Evolutionary conservation across 768 basidiomycete genomes (phyloP).

Genomic region (Agrocybe chaxingu): DNA sequence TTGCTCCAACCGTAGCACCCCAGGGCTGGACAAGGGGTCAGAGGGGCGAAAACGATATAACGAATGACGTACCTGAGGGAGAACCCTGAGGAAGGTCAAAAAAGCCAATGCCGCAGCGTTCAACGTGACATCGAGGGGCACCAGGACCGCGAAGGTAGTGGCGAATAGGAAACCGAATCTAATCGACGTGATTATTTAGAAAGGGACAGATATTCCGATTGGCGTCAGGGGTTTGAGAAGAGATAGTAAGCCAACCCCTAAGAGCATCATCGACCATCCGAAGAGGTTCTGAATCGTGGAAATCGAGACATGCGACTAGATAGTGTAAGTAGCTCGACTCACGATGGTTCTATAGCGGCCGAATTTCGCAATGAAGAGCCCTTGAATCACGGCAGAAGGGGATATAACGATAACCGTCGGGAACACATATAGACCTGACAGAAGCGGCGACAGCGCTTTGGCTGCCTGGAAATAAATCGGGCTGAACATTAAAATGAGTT

Average conservation of each 20-base stretch:
- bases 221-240: slow-evolving; percentile 13
- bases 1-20: slow-evolving; percentile 49
- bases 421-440: background rate
- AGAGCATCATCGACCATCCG: slow-evolving; percentile 32
- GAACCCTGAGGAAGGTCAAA: slow-evolving; percentile 34
- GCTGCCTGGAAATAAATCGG: slow-evolving; percentile 2
- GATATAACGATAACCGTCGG: background rate
- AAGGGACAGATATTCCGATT: slow-evolving; percentile 13
- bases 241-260: slow-evolving; percentile 33
- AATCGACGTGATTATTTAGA: slow-evolving; percentile 15
- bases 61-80: slow-evolving; percentile 26
- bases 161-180: slow-evolving; percentile 11
- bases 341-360: background rate
- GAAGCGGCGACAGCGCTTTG: background rate
- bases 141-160: slow-evolving; percentile 41
- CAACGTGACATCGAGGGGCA: slow-evolving; percentile 35
- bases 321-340: background rate
- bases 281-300: slow-evolving; percentile 19
- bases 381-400: slow-evolving; percentile 2
- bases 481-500: background rate
- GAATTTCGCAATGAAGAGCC: background rate
- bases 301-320: background rate
- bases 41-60: background rate
- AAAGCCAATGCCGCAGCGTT: slow-evolving; percentile 44
- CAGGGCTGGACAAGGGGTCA: slow-evolving; percentile 30